phyloP scores from a whole-genome alignment of 2,329 filamentous ascomycete genomes.

The Claviceps sp. region DNA sequence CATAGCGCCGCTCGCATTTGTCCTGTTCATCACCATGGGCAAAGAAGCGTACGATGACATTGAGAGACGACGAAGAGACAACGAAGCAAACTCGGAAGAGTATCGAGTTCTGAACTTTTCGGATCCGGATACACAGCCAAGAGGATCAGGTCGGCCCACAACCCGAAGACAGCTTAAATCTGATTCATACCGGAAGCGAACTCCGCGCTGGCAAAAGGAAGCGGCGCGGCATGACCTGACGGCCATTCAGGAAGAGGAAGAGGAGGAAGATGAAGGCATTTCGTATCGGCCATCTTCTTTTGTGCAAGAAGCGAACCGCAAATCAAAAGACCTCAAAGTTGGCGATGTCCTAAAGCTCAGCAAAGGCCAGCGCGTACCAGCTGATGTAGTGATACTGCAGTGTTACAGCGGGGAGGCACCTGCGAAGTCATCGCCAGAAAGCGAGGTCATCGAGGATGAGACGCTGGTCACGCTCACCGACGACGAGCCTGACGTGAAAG shows the following conservation, averaged over 20 bases:
- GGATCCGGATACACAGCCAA: slow-evolving; percentile 31
- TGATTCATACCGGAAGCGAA: slow-evolving; percentile 15
- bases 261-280: slow-evolving; percentile 46
- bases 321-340: slow-evolving; percentile 79
- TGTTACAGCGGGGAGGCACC: slow-evolving; percentile 50
- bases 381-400: slow-evolving; percentile 87
- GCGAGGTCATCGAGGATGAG: slow-evolving; percentile 24
- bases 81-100: slow-evolving; percentile 85
- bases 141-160: slow-evolving; percentile 22
- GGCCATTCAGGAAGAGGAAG: slow-evolving; percentile 60
- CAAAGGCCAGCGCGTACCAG: slow-evolving; percentile 87
- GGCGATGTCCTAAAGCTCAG: slow-evolving; percentile 88
- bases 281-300: slow-evolving; percentile 29
- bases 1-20: slow-evolving; percentile 81
- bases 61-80: slow-evolving; percentile 69
- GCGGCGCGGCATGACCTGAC: slow-evolving; percentile 30
- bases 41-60: slow-evolving; percentile 97
- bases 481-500: slow-evolving; percentile 19
- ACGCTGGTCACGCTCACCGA: slow-evolving; percentile 28
- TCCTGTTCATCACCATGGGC: slow-evolving; percentile 79
- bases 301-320: slow-evolving; percentile 58
- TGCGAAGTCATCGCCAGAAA: slow-evolving; percentile 14
- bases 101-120: slow-evolving; percentile 69
- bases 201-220: slow-evolving; percentile 17
- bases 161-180: slow-evolving; percentile 31